These are phyloP conservation scores for Populus tomentosa DNA, from an alignment of 441 rosid species.

Conservation along the genomic window DNA sequence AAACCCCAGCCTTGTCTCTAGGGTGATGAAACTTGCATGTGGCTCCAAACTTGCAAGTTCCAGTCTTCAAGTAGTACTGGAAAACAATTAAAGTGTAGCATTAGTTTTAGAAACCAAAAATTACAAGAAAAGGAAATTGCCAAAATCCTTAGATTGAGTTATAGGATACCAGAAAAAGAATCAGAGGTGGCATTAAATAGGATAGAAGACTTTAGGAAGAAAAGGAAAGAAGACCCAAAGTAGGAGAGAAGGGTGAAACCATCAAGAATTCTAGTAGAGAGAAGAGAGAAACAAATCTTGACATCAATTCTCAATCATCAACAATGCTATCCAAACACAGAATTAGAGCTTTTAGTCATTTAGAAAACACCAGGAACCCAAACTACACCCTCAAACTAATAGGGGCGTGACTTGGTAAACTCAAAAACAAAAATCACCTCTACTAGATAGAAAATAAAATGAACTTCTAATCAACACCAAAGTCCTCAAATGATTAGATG, in stretches of 20 bases:
- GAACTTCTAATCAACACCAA: background rate
- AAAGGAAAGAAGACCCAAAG: background rate
- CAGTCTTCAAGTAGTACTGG: slow-evolving; percentile 94
- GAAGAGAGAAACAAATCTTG: background rate
- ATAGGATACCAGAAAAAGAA: background rate
- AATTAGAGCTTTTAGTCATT: background rate
- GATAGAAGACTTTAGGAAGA: background rate
- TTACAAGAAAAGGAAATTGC: background rate
- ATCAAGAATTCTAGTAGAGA: background rate
- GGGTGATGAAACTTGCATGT: slow-evolving; percentile 99
- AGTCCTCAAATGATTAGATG: background rate
- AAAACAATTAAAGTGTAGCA: slow-evolving; percentile 15
- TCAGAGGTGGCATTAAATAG: background rate
- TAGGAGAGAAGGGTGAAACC: background rate
- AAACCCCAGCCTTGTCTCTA: slow-evolving; percentile 91
- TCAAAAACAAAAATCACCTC: background rate
- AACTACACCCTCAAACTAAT: background rate
- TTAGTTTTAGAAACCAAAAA: slow-evolving; percentile 13
- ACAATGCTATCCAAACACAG: background rate
- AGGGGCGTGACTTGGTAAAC: background rate
- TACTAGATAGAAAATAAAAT: background rate
- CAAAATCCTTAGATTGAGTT: background rate
- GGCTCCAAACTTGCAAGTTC: slow-evolving; percentile 99
- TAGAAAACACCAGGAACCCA: background rate
- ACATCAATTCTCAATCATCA: background rate